phyloP scores from a whole-genome alignment of 441 rosid species.

The Populus tomentosa region DNA sequence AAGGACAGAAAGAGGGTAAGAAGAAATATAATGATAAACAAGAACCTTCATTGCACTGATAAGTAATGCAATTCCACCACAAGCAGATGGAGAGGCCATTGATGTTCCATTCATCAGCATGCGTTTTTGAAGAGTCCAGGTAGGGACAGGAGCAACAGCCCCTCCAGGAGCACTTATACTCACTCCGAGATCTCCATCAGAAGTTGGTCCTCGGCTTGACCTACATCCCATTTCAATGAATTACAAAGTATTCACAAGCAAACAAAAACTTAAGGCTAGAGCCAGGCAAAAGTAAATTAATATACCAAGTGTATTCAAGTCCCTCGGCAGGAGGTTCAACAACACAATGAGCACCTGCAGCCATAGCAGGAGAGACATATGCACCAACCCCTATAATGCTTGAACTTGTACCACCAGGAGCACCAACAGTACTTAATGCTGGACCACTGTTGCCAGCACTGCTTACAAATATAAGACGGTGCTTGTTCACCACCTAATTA shows the following conservation, averaged over 20 bases:
- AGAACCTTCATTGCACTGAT: conserved; percentile 96
- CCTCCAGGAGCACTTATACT: conserved; percentile 99
- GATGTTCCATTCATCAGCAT: conserved; percentile 99
- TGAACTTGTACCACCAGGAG: conserved; percentile 97
- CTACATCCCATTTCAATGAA: conserved; percentile 40
- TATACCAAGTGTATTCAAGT: conserved; percentile 92
- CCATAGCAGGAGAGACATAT: conserved; percentile 98
- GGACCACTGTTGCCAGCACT: conserved; percentile 99
- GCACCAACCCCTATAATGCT: conserved; percentile 98
- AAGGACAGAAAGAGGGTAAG: conserved; percentile 12
- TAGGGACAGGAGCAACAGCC: conserved; percentile 99
- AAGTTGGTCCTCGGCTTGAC: conserved; percentile 99
- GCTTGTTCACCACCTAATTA: conserved; percentile 80
- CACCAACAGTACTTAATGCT: conserved; percentile 94
- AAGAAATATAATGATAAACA: conserved; percentile 10
- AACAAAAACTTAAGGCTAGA: conserved; percentile 9
- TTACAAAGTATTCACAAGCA: conserved; percentile 15
- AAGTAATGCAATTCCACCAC: conserved; percentile 95
- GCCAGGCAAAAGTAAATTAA: conserved; percentile 16
- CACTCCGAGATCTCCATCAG: conserved; percentile 98
- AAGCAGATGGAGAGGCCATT: conserved; percentile 99
- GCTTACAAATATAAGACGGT: conserved; percentile 82
- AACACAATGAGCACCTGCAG: conserved; percentile 89
- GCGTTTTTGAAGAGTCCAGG: conserved; percentile 98
- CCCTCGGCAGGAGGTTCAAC: conserved; percentile 96